phyloP scores from a whole-genome alignment of 345 rosid genomes.

The Isatis tinctoria region DNA sequence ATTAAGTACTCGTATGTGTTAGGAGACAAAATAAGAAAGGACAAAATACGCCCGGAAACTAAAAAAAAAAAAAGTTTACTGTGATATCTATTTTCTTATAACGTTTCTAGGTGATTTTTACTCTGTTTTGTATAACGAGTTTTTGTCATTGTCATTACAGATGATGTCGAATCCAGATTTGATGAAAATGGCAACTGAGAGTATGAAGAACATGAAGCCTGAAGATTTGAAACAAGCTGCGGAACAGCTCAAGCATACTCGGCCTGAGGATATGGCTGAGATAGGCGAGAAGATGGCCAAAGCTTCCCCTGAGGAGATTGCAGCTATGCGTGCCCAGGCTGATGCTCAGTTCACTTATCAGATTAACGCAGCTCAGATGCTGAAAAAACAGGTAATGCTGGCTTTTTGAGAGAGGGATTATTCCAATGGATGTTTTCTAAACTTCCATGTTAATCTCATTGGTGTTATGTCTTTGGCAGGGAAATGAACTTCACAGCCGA shows the following conservation, averaged over 20 bases:
- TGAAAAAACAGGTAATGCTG: conserved; percentile 62
- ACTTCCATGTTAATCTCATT: no score
- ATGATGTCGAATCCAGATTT: conserved; percentile 95
- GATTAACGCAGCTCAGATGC: conserved; percentile 73
- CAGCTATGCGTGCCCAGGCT: conserved; percentile 66
- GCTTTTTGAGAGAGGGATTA: background rate
- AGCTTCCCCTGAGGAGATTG: conserved; percentile 81
- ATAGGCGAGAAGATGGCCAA: conserved; percentile 86
- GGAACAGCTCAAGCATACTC: conserved; percentile 74
- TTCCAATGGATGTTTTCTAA: no score
- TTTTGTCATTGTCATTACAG: conserved; percentile 38
- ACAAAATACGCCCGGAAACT: background rate
- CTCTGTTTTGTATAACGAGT: background rate
- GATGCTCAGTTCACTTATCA: conserved; percentile 75
- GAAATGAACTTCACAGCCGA: conserved; percentile 79
- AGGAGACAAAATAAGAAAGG: background rate
- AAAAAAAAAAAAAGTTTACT: background rate
- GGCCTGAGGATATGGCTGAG: conserved; percentile 86
- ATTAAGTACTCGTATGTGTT: background rate
- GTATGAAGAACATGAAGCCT: conserved; percentile 89
- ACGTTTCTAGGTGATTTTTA: background rate
- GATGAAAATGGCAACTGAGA: conserved; percentile 94
- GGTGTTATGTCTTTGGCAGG: conserved; percentile 40
- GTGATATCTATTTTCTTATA: background rate
- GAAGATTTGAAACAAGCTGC: conserved; percentile 89